These are phyloP conservation scores for Aegle marmelos DNA, from an alignment of 345 rosid genomes.

Conservation along the genomic window DNA sequence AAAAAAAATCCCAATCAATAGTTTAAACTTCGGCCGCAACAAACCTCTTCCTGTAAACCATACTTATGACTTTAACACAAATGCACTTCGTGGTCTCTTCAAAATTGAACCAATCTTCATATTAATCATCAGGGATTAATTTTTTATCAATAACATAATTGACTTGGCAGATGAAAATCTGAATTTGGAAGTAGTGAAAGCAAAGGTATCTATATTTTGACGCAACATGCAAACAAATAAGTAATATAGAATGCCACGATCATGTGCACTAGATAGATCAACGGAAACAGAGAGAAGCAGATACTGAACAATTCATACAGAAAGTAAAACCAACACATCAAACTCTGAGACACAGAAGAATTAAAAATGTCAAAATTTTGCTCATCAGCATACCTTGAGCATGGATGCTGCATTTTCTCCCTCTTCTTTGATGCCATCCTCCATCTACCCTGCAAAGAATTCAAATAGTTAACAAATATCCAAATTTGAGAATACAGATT, in stretches of 20 bases:
- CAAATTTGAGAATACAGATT: no score
- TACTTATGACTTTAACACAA: not conserved
- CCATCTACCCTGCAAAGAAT: constrained; percentile 15
- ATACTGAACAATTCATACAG: no score
- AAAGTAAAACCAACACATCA: no score
- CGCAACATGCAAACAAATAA: no score
- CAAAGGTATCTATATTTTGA: not conserved
- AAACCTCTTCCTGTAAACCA: not conserved
- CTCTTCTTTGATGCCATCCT: constrained; percentile 19
- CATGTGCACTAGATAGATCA: not conserved
- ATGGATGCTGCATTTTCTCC: constrained; percentile 10
- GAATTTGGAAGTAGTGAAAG: not conserved
- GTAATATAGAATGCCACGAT: not conserved
- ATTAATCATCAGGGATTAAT: not conserved
- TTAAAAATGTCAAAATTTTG: no score
- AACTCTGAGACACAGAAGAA: no score
- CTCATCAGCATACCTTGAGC: constrained; percentile 17
- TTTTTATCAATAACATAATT: not conserved
- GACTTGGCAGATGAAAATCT: not conserved
- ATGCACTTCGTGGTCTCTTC: not conserved
- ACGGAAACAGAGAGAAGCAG: not conserved
- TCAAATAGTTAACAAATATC: no score
- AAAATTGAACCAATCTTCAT: not conserved
- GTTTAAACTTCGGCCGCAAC: not conserved
- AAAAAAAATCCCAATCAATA: not conserved